Conservation (phyloP, 2,329 filamentous ascomycete genomes). For the Anthostomella pinea region DNA sequence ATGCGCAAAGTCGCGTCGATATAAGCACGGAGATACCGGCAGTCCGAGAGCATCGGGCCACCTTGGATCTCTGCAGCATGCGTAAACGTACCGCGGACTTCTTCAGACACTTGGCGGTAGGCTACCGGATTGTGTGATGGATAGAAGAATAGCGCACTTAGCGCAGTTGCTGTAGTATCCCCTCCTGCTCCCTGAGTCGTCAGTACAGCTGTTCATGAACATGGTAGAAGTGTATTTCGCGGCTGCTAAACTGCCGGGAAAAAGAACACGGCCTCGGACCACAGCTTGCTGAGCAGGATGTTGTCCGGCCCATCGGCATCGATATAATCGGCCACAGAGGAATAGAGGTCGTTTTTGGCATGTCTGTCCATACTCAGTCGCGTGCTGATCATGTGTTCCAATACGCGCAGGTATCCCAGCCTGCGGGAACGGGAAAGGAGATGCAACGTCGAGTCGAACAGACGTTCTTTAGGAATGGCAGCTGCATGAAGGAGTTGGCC, state of each 20-base stretch:
- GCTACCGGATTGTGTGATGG: conserved; percentile 18
- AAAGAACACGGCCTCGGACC: conserved; percentile 17
- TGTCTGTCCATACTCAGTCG: background rate
- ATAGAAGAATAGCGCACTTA: conserved; percentile 25
- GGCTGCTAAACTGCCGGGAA: conserved; percentile 12
- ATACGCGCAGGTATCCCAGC: conserved; percentile 1
- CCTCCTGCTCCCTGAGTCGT: conserved; percentile 29
- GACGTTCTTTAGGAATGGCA: too few species aligned
- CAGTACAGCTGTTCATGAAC: background rate
- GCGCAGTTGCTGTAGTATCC: conserved; percentile 27
- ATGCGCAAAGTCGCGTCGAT: conserved; percentile 22
- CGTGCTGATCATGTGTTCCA: conserved; percentile 11
- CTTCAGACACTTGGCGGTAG: conserved; percentile 12
- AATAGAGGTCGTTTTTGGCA: conserved; percentile 42
- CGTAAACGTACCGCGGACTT: conserved; percentile 16
- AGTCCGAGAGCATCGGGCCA: conserved; percentile 6
- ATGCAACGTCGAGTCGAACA: too few species aligned
- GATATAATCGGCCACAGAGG: conserved; percentile 36
- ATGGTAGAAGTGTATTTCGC: too few species aligned
- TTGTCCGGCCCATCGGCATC: conserved; percentile 4
- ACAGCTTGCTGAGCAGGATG: conserved; percentile 13
- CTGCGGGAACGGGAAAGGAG: background rate
- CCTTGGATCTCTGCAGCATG: conserved; percentile 9
- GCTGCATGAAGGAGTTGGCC: too few species aligned
- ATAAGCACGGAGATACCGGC: conserved; percentile 18